Evolutionary conservation across 2,329 filamentous ascomycete species (phyloP).

Genomic region (Fragosphaeria purpurea): DNA sequence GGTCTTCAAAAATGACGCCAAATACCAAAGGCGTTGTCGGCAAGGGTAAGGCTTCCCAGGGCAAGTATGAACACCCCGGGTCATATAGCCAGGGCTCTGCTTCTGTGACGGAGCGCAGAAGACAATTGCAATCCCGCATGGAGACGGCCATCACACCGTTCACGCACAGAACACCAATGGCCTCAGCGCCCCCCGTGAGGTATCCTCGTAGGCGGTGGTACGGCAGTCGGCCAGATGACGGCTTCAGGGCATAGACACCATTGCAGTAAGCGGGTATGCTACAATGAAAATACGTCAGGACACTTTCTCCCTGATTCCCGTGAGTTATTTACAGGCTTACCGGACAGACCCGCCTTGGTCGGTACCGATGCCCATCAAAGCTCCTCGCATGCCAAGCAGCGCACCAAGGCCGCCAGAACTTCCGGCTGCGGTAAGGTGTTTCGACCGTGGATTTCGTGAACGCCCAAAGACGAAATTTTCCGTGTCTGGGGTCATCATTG

Average conservation of each 20-base stretch:
- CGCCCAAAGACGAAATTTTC: neutral
- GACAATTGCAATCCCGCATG: neutral
- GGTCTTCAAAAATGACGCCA: neutral
- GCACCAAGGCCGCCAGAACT: neutral
- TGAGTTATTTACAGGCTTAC: neutral
- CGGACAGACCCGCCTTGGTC: slow-evolving; percentile 1
- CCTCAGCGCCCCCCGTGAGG: neutral
- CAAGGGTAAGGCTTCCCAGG: neutral
- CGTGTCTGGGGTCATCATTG: slow-evolving; percentile 8
- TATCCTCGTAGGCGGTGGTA: neutral
- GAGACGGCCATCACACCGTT: slow-evolving; percentile 2
- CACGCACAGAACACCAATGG: neutral
- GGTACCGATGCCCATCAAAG: neutral
- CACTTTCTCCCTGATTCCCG: no score
- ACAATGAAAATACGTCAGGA: neutral
- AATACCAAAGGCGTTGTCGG: neutral
- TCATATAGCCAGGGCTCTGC: slow-evolving; percentile 1
- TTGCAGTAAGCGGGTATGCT: slow-evolving; percentile 3
- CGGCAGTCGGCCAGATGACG: neutral
- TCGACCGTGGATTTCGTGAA: neutral
- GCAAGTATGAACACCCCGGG: neutral
- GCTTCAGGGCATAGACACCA: slow-evolving; percentile 1
- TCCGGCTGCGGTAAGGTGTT: neutral
- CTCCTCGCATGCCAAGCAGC: neutral
- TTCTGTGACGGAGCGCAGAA: neutral